A percentile compares a stretch with the other conserved stretches of the same genome.
Conservation (phyloP, 2,329 filamentous ascomycete genomes). For the Berkeleyomyces basicola region DNA sequence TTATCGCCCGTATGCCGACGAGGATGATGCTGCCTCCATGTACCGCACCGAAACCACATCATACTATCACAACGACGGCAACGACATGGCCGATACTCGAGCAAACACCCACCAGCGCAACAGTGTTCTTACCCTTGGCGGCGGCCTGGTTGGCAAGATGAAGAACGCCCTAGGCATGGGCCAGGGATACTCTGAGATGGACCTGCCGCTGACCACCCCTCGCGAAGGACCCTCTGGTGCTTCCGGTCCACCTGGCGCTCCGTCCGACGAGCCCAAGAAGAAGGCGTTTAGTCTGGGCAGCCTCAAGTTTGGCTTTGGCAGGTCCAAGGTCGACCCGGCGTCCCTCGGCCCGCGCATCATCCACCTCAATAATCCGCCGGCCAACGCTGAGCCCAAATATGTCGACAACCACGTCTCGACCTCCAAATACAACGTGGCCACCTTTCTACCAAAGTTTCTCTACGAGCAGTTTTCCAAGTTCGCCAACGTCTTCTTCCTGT, state of each 20-base stretch:
- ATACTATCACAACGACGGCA: conserved; percentile 61
- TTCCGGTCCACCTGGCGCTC: conserved; percentile 20
- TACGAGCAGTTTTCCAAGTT: conserved; percentile 99
- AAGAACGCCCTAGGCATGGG: conserved; percentile 87
- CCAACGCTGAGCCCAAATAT: conserved; percentile 78
- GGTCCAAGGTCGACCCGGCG: conserved; percentile 72
- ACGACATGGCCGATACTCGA: conserved; percentile 18
- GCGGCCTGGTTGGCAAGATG: conserved; percentile 69
- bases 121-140: conserved; percentile 74
- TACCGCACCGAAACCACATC: conserved; percentile 62
- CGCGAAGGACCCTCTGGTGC: conserved; percentile 21
- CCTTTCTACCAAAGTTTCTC: conserved; percentile 91
- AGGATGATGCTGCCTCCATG: conserved; percentile 48
- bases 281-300: conserved; percentile 53
- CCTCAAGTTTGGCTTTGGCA: conserved; percentile 87
- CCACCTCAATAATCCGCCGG: conserved; percentile 87
- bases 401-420: conserved; percentile 95
- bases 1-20: conserved; percentile 80
- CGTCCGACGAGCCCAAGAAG: conserved; percentile 24
- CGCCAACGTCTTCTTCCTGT: conserved; percentile 98
- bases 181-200: conserved; percentile 90
- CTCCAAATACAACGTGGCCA: conserved; percentile 87
- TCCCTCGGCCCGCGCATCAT: conserved; percentile 86
- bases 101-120: conserved; percentile 59
- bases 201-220: conserved; percentile 75